These are phyloP conservation scores for Tritrichomonas foetus DNA, from an alignment of 208 protist species.

Conservation along the genomic window DNA sequence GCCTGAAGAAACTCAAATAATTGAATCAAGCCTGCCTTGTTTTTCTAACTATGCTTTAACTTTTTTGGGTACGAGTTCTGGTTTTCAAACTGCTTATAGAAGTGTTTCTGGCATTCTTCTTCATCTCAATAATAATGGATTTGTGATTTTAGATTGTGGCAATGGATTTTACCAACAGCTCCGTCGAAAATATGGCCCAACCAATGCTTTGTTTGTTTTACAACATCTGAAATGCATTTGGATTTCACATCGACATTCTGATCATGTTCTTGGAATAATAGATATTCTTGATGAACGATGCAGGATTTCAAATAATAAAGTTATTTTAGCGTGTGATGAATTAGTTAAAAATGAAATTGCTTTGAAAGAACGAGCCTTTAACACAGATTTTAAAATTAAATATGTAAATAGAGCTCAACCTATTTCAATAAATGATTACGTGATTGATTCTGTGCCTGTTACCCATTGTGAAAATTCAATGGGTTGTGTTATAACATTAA, in stretches of 20 bases:
- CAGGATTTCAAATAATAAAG: neutral
- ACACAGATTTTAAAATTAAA: neutral
- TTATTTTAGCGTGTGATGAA: neutral
- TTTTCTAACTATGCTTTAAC: neutral
- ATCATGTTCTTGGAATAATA: neutral
- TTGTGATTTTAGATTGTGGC: neutral
- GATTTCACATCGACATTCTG: neutral
- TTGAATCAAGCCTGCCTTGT: too few species aligned
- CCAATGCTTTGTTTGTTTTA: neutral
- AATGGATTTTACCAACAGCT: neutral
- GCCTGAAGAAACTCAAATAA: too few species aligned
- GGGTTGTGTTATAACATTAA: neutral
- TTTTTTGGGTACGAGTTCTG: neutral
- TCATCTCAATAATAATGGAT: neutral
- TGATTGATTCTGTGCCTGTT: neutral
- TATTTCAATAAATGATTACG: neutral
- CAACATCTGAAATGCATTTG: neutral
- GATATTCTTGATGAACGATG: neutral
- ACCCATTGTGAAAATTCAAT: neutral
- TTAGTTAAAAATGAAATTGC: neutral
- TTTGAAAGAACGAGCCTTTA: neutral
- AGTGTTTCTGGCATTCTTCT: neutral
- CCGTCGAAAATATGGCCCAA: neutral
- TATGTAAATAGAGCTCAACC: neutral
- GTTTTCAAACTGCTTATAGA: neutral